These are phyloP conservation scores for Colletotrichum noveboracense DNA, from an alignment of 2,329 filamentous ascomycete species.

Conservation along the genomic window DNA sequence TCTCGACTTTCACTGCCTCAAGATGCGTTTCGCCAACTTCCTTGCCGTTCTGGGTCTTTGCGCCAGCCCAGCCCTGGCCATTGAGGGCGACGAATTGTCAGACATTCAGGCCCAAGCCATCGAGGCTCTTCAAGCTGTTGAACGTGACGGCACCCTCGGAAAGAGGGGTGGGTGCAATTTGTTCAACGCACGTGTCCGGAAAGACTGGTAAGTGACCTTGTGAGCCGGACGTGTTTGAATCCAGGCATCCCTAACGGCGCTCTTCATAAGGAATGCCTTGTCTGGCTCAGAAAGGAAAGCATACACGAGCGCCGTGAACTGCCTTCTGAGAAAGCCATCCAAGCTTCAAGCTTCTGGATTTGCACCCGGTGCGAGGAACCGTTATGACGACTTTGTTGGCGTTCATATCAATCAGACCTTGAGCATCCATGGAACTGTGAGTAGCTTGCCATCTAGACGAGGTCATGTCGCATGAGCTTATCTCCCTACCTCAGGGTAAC, in stretches of 20 bases:
- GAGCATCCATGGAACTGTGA: constrained; percentile 12
- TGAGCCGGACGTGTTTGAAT: not conserved
- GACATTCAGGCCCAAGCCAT: not conserved
- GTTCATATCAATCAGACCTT: constrained; percentile 17
- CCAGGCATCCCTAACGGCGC: fast-evolving
- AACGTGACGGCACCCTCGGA: not conserved
- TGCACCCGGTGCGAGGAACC: constrained; percentile 21
- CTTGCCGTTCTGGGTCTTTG: not conserved
- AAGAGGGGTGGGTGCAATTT: not conserved
- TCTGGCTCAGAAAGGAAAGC: constrained; percentile 23
- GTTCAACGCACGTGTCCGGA: not conserved
- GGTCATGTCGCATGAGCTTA: not conserved
- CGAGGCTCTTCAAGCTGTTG: not conserved
- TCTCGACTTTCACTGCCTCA: not conserved
- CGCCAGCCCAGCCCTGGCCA: not conserved
- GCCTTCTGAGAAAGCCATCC: constrained; percentile 1
- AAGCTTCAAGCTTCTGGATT: not conserved
- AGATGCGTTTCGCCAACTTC: not conserved
- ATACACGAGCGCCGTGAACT: constrained; percentile 21
- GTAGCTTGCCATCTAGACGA: not conserved
- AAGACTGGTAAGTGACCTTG: not conserved
- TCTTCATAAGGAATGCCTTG: constrained; percentile 23
- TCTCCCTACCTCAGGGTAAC: not conserved
- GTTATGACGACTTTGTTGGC: constrained; percentile 22
- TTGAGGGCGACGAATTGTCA: not conserved